Evolutionary conservation across 2,329 filamentous ascomycete species (phyloP).

Genomic region (Nemania abortiva): DNA sequence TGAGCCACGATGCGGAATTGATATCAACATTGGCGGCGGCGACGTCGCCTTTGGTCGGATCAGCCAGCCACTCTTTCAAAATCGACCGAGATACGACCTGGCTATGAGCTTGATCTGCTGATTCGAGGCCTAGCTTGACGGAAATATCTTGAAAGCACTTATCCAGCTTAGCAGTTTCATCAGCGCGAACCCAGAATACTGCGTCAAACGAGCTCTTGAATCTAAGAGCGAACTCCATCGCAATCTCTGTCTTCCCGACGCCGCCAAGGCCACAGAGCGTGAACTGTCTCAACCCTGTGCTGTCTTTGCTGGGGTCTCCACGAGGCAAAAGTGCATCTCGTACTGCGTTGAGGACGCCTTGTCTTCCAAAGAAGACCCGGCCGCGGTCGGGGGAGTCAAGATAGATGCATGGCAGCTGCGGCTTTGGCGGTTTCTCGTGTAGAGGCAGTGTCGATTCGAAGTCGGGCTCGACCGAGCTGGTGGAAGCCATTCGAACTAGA

Average conservation of each 20-base stretch:
- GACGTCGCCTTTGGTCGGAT: background rate
- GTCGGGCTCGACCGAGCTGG: background rate
- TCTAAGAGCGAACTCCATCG: background rate
- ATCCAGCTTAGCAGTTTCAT: background rate
- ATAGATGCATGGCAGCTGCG: background rate
- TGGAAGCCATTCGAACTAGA: background rate
- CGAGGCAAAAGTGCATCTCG: conserved; percentile 3
- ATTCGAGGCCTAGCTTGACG: background rate
- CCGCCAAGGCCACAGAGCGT: background rate
- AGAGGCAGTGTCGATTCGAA: background rate
- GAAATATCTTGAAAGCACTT: conserved; percentile 5
- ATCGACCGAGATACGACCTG: background rate
- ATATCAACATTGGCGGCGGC: background rate
- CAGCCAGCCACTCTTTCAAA: background rate
- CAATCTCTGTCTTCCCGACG: conserved; percentile 1
- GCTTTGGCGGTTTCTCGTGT: background rate
- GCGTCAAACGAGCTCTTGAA: conserved; percentile 2
- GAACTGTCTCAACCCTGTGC: background rate
- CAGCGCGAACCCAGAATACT: conserved; percentile 7
- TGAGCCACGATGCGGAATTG: background rate
- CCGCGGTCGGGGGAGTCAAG: background rate
- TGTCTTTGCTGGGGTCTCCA: background rate
- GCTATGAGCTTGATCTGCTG: background rate
- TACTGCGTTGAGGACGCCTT: background rate
- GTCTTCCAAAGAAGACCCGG: background rate